A percentile compares a stretch with the other conserved stretches of the same genome.
Conservation (phyloP, 2,329 filamentous ascomycete species). For the Penicillium sp. region DNA sequence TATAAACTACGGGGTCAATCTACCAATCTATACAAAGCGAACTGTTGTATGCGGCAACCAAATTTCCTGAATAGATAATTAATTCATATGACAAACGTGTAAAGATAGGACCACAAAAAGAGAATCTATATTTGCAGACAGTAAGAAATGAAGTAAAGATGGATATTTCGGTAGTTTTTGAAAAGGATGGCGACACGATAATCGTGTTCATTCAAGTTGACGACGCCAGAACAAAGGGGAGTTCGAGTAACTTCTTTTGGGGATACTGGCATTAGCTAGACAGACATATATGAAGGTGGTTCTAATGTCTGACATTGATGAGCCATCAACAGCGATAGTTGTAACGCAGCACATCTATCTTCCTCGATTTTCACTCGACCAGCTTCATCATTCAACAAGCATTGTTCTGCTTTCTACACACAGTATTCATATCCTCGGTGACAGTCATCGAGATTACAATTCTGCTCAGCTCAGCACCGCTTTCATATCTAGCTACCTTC, state of each 20-base stretch:
- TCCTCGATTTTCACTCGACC: too few relatives aligned
- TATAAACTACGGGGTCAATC: not conserved
- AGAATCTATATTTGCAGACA: not conserved
- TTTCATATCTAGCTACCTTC: not conserved
- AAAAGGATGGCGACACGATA: not conserved
- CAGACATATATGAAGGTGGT: not conserved
- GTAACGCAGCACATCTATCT: not conserved
- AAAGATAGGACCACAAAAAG: not conserved
- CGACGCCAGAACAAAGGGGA: not conserved
- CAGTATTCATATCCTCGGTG: fast-evolving
- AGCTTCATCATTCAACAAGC: not conserved
- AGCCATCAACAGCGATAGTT: not conserved
- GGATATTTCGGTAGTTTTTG: not conserved
- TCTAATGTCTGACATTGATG: not conserved
- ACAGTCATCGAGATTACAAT: not conserved
- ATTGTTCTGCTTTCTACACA: not conserved
- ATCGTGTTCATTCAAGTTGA: not conserved
- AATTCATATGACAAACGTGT: too few relatives aligned
- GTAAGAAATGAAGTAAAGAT: not conserved
- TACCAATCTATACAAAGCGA: not conserved
- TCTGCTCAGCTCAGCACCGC: not conserved
- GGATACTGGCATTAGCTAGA: too few relatives aligned
- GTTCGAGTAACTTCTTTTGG: not conserved
- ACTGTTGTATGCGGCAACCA: too few relatives aligned
- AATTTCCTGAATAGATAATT: too few relatives aligned